Evolutionary conservation across 1,284 basidiomycete species (phyloP), one percentile per base, ranked within the genome.

Genomic region (Ustilago bromivora): DNA sequence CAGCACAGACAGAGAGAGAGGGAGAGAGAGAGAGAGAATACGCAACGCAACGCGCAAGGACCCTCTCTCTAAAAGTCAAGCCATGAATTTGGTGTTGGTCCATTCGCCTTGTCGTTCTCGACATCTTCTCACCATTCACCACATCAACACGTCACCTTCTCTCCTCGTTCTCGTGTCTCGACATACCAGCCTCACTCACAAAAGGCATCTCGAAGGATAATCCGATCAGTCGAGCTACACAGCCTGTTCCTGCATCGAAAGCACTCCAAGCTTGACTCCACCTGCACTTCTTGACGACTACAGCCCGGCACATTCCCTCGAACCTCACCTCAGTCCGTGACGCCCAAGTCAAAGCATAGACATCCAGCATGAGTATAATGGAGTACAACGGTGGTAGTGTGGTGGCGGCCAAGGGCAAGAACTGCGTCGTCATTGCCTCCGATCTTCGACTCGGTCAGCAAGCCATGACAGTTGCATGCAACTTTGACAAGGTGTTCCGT

Each of bases 341-440:
- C 71, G 57, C 54, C 36, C 28, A 55, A 57, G 66, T 73, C 71
- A 59, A 46, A 52, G 17, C 52, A 56, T 41, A 58, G 35, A 41
- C 56, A 61, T 66, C 46, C 71, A 78, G 23, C 62, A 83, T 84
- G 84, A 82, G 80, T 69, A 81, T 84, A 56, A 83, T 85, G 92
- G 90, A 94, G 88, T 90, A 91, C 80, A 96, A 96, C 89, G 94
- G 94, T 88, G 97, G 97, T 88, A 97, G 95, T 88, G 94, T 97
- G 83, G 91, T 99, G 88, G 97, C 97, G 88, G 99, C 99, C 95
- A 92, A 93, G 73, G 97, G 97, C 77, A 98, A 98, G 89, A 94
- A 96, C 85, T 99, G 97, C 87, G 97, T 99, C 68, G 97, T 96
- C 66, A 99, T 99, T 88, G 97, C 97, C 38, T 95, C 92, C 61